Base-by-base conservation (phyloP, 441 rosid genomes). In the Daphne laureola region DNA sequence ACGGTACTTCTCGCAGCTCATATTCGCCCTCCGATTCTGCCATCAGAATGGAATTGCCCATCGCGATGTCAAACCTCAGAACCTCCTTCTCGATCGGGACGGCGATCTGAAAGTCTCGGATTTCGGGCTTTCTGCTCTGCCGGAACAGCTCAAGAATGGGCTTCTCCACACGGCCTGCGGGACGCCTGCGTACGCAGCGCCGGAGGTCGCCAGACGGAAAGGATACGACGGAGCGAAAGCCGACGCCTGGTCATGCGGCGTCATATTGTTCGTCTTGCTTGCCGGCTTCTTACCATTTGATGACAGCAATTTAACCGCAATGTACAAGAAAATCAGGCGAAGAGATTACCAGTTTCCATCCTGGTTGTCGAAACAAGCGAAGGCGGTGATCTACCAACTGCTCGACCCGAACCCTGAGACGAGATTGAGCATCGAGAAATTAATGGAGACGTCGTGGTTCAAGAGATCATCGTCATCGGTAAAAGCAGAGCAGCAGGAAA, bases 221-320 rank as follows among this genome's bases (percentile, higher is more conserved):
- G 78, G 79, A 0, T 90, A 90, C 71, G 83, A 83, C 45, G 98
- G 96, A 3, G 69, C 82, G 1, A 78, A 77, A 55, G 89, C 95
- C 8, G 96, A 91, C 47, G 87, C 96, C 0, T 91, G 98, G 98
- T 91, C 98, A 6, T 91, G 96, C 40, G 98, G 98, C 16, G 95
- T 91, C 2, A 78, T 91, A 4, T 71, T 88, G 13, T 88, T 61
- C 50, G 77, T 78, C 18, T 26, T 91, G 12, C 57, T 88, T 17
- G 65, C 86, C 0, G 96, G 90, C 21, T 57, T 18, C 17, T 41
- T 91, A 61, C 98, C 98, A 17, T 91, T 82, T 17, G 82, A 88
- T 16, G 87, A 85, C 44, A 51, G 67, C 23, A 82, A 80, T 60
- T 56, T 83, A 48, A 66, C 70, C 3, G 18, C 58, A 0, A 71